phyloP scores from a whole-genome alignment of 1,284 basidiomycete genomes.

The Violaceomyces palustris region DNA sequence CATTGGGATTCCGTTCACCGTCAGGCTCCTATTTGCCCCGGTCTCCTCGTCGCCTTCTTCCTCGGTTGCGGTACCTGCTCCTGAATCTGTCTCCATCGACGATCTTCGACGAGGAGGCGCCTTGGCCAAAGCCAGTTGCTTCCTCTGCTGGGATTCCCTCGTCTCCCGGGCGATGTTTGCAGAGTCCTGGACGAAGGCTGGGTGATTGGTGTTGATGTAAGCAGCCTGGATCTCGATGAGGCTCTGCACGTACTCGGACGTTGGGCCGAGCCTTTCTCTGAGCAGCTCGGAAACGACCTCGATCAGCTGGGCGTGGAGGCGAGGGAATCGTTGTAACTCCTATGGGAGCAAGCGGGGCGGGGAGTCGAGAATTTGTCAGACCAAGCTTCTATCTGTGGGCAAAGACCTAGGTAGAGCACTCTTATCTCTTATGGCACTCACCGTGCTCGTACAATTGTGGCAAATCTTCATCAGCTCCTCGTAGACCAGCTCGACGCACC shows the following conservation, averaged over 20 bases:
- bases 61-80: too few species aligned
- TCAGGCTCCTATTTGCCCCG: conserved; percentile 5
- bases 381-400: too few species aligned
- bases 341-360: conserved; percentile 48
- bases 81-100: conserved; percentile 37
- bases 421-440: conserved; percentile 56
- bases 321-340: conserved; percentile 96
- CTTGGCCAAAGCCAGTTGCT: conserved; percentile 45
- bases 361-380: background rate
- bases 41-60: conserved; percentile 16
- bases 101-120: conserved; percentile 51
- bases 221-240: conserved; percentile 96
- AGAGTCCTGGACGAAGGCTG: conserved; percentile 66
- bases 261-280: conserved; percentile 89
- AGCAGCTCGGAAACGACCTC: conserved; percentile 96
- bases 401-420: too few species aligned
- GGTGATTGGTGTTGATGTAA: conserved; percentile 98
- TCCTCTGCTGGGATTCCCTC: conserved; percentile 36
- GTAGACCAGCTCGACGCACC: conserved; percentile 96
- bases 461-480: conserved; percentile 99
- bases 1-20: conserved; percentile 21
- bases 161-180: conserved; percentile 50
- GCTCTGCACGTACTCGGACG: conserved; percentile 90
- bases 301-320: conserved; percentile 84
- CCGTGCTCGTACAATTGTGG: conserved; percentile 89